Conservation (phyloP, 495 filamentous ascomycete genomes). For the Niebla homalea region DNA sequence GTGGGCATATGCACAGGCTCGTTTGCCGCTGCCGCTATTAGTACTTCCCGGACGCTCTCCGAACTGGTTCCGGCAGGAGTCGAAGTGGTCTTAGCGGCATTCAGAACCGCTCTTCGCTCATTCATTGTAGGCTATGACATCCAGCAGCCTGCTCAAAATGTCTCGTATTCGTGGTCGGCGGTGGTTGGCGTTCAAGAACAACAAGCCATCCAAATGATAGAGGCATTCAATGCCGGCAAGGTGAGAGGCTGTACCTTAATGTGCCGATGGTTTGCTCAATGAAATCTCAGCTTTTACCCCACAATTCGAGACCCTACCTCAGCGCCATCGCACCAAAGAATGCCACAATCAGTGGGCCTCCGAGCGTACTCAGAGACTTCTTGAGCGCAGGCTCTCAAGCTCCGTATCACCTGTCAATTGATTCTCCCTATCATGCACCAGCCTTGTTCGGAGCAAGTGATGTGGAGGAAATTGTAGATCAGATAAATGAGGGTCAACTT, state of each 20-base stretch:
- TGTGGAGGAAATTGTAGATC: constrained; percentile 21
- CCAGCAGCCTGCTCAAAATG: background rate
- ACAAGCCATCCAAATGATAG: background rate
- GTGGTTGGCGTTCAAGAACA: background rate
- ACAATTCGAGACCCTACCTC: constrained; percentile 52
- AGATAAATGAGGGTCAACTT: background rate
- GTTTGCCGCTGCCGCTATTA: constrained; percentile 53
- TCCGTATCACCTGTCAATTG: constrained; percentile 40
- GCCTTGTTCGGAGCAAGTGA: constrained; percentile 56
- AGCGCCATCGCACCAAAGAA: constrained; percentile 58
- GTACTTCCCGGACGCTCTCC: constrained; percentile 50
- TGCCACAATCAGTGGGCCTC: constrained; percentile 67
- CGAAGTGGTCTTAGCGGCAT: constrained; percentile 59
- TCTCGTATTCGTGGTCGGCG: background rate
- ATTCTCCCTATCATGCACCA: constrained; percentile 68
- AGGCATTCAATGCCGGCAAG: background rate
- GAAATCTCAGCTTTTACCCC: constrained; percentile 38
- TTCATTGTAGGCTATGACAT: background rate
- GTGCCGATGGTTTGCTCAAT: background rate
- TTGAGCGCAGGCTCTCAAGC: constrained; percentile 25
- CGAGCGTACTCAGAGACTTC: constrained; percentile 44
- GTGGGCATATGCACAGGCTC: background rate
- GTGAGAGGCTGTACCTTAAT: background rate
- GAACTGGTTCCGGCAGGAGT: constrained; percentile 55
- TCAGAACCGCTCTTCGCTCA: constrained; percentile 26